Evolutionary conservation across 2,329 filamentous ascomycete genomes (phyloP), one percentile per base, ranked within the genome.

Genomic region (Talaromyces sp.): DNA sequence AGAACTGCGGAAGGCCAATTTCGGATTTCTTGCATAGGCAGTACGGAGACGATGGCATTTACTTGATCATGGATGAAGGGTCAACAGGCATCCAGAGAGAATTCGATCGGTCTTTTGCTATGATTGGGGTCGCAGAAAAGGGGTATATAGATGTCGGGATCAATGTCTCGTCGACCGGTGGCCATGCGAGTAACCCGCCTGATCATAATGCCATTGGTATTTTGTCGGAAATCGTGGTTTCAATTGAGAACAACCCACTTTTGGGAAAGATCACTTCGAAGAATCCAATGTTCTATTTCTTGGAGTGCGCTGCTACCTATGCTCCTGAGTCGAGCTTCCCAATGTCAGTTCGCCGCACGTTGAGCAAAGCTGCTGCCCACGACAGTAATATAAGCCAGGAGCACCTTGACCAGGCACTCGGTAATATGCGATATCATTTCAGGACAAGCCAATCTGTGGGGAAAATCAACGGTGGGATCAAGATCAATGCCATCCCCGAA

Each of bases 201-300:
- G 79, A 83, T 1, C 86, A 90, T 71, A 89, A 86, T 0, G 85
- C 85, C 11, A 89, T 90, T 58, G 88, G 88, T 5, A 86, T 90
- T 62, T 77, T 87, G 59, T 79, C 84, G 9, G 85, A 90, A 68
- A 81, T 89, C 38, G 81, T 90, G 61, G 79, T 81, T 17, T 72
- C 79, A n/a, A 82, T 90, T 2, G 88, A 90, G 67, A 67, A 65
- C 1, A 75, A 83, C 46, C 79, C 83, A 0, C 88, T 84, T 69
- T 70, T 77, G 6, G 81, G 84, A 2, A 73, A 72, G 35, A 72
- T 84, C 8, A 74, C 79, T 11, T 72, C 79, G 14, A 73, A 78
- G n/a, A 84, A 84, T 56, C 85, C 85, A 0, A 80, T 83, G 31
- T 78, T 85, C 62, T 74, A 79, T 57, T 77, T 83, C 62, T 73